These are phyloP conservation scores for Tolypocladium ovalisporum DNA, from an alignment of 2,329 filamentous ascomycete genomes.

Conservation along the genomic window DNA sequence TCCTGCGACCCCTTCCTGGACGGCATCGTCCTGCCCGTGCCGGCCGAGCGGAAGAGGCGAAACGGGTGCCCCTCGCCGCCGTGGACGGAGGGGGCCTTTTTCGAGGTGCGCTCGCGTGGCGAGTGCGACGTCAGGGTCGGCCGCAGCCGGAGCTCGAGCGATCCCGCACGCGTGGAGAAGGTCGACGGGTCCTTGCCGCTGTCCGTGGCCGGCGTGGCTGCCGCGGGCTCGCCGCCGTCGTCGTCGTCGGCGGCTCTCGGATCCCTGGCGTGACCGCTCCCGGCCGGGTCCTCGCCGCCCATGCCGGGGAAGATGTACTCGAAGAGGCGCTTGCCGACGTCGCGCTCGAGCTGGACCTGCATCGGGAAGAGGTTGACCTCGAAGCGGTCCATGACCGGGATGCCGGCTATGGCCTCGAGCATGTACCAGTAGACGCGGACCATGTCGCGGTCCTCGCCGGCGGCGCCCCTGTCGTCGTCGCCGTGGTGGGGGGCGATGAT, in stretches of 20 bases:
- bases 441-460: conserved; percentile 58
- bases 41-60: conserved; percentile 36
- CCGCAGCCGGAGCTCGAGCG: conserved; percentile 70
- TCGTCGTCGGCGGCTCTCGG: conserved; percentile 37
- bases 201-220: conserved; percentile 24
- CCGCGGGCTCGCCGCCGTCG: conserved; percentile 35
- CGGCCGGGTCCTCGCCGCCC: conserved; percentile 37
- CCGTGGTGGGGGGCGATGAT: conserved; percentile 89
- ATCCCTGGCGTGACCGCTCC: conserved; percentile 43
- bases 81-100: conserved; percentile 39
- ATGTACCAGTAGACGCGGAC: conserved; percentile 94
- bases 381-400: conserved; percentile 94
- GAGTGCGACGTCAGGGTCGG: conserved; percentile 63
- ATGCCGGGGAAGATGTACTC: conserved; percentile 95
- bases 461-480: conserved; percentile 38
- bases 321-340: conserved; percentile 85
- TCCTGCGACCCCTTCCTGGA: conserved; percentile 46
- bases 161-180: conserved; percentile 55
- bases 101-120: conserved; percentile 20
- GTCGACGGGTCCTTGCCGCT: conserved; percentile 36
- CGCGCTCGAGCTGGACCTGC: conserved; percentile 85
- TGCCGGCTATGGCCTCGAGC: conserved; percentile 95
- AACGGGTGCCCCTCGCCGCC: conserved; percentile 38
- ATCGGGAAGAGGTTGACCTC: conserved; percentile 89
- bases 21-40: conserved; percentile 29